Evolutionary conservation across 257 asterid species (phyloP), one percentile per base, ranked within the genome.

Genomic region (Solanum megistacrolobum): DNA sequence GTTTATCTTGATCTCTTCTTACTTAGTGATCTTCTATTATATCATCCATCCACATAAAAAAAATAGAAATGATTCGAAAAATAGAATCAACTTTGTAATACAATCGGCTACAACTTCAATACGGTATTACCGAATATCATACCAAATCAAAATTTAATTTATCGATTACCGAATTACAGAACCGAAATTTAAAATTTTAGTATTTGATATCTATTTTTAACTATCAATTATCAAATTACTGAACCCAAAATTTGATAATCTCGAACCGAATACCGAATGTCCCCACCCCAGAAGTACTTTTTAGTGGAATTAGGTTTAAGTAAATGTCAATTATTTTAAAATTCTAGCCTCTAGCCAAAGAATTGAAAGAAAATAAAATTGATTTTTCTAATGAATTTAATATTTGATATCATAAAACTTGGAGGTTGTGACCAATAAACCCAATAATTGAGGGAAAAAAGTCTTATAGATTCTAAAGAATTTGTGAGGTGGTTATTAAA

Each of bases 161-260:
- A 14, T 48, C 60, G 0, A 48, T 48, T 48, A 48, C 1, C 23
- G 0, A 48, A 48, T 48, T 48, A 14, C 3, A 48, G 7, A 48
- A 48, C 0, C 9, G 3, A 48, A 48, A 16, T 14, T 14, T 14
- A 48, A 2, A 48, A 5, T 48, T 48, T 48, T 48, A 1, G 0
- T 48, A 48, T 14, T 48, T 48, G 21, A 0, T 48, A 48, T 16
- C 1, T 48, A 48, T 48, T 48, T 48, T 48, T 14, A 48, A 48
- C 7, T 48, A 48, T 0, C 21, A 48, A 48, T 48, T 14, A 48
- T 0, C 0, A 0, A 46, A 46, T 13, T 46, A 2, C 0, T 0
- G 6, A 46, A 46, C 2, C 0, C 7, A 1, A 46, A 46, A 46
- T 4, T 46, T 1, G 18, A 46, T 46, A 12, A 13, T 46, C 0